A percentile compares a stretch with the other conserved stretches of the same genome.
Conservation (phyloP, 805 yeast genomes). For the Lipomyces orientalis region DNA sequence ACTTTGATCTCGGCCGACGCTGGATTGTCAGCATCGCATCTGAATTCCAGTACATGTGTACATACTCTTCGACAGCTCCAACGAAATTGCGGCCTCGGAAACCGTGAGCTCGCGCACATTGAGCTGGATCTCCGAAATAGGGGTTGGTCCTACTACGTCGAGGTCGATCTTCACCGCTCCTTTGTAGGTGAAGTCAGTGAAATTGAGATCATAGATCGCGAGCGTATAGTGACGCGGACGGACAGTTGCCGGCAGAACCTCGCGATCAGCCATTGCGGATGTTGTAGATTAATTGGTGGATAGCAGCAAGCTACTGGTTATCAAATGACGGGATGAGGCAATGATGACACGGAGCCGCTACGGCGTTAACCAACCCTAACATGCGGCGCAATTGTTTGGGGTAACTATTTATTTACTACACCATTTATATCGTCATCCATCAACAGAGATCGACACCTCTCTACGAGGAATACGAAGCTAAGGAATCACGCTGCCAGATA, state of each 20-base stretch:
- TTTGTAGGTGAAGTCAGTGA: conserved; percentile 31
- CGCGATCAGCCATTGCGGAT: conserved; percentile 35
- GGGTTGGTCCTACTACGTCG: conserved; percentile 33
- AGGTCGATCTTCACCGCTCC: conserved; percentile 38
- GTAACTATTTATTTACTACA: no score
- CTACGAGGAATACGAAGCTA: no score
- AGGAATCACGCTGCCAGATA: not conserved
- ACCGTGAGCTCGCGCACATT: conserved; percentile 36
- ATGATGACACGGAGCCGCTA: no score
- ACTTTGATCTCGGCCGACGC: conserved; percentile 42
- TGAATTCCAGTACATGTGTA: not conserved
- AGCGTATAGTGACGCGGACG: conserved; percentile 37
- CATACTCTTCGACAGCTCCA: conserved; percentile 35
- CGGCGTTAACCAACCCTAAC: not conserved
- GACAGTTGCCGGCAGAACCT: conserved; percentile 35
- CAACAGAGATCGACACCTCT: no score
- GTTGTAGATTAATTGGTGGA: not conserved
- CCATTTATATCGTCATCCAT: no score
- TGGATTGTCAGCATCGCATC: conserved; percentile 2
- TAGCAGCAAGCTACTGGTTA: no score
- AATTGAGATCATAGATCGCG: conserved; percentile 32
- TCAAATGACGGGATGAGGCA: no score
- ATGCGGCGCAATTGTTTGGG: not conserved
- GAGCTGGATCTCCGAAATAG: conserved; percentile 32
- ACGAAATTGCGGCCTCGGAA: conserved; percentile 23